Percentiles rank a stretch among this genome's conserved stretches.
These are phyloP conservation scores for Mycena capillaripes DNA, from an alignment of 768 basidiomycete species.

Conservation along the genomic window DNA sequence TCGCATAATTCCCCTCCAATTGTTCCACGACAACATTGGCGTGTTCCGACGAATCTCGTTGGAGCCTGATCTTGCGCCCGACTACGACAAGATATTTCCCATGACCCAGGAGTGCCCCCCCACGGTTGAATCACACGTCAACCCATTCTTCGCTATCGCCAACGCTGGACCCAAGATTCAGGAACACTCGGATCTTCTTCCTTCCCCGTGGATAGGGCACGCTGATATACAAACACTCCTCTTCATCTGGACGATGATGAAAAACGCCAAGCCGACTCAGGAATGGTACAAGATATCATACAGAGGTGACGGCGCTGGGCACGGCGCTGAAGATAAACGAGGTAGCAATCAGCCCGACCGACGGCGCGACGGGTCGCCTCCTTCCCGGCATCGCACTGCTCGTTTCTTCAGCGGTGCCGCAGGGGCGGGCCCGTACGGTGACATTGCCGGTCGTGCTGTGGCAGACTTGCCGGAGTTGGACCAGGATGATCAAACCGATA, in stretches of 20 bases:
- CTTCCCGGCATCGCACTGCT: neutral
- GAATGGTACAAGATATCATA: neutral
- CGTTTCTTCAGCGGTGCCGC: neutral
- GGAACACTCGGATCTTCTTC: neutral
- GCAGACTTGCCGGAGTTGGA: slow-evolving; percentile 12
- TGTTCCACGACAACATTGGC: neutral
- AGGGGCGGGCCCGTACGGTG: slow-evolving; percentile 7
- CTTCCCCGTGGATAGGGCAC: neutral
- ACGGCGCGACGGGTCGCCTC: slow-evolving; percentile 2
- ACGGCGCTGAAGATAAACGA: neutral
- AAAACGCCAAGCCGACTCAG: neutral
- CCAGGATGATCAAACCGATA: neutral
- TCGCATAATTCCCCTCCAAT: slow-evolving; percentile 2
- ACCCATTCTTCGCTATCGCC: slow-evolving; percentile 7
- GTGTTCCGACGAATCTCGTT: slow-evolving; percentile 3
- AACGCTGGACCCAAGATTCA: neutral
- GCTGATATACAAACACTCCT: neutral
- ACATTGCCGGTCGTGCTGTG: neutral
- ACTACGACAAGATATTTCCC: neutral
- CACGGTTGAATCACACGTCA: neutral
- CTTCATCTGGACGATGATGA: neutral
- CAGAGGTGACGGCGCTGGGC: neutral
- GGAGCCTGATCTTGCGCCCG: too few species aligned
- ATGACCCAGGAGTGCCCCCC: neutral
- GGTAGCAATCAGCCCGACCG: neutral